These are phyloP conservation scores for Adansonia digitata DNA, from an alignment of 345 rosid genomes.

Conservation along the genomic window DNA sequence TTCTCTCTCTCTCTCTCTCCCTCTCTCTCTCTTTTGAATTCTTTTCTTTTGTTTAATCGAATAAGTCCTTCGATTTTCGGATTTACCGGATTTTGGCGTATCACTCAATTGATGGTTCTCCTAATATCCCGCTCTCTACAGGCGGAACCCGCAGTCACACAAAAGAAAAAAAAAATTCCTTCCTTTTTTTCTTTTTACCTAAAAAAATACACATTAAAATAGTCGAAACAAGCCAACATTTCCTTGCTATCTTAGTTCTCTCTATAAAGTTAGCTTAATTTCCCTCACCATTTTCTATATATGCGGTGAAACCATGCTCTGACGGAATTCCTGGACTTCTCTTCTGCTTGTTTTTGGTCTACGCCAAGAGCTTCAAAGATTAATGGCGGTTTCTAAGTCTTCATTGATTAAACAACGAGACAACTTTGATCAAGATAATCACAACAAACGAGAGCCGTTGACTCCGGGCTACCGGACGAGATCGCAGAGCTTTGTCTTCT, in stretches of 20 bases:
- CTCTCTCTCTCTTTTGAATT: no score
- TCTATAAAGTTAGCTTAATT: neutral
- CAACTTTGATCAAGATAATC: neutral
- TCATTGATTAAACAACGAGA: neutral
- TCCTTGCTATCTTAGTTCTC: no score
- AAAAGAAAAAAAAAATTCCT: no score
- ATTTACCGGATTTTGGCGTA: slow-evolving; percentile 19
- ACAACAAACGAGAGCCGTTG: slow-evolving; percentile 31
- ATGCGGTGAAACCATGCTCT: neutral
- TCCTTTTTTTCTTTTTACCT: neutral
- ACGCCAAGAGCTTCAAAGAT: neutral
- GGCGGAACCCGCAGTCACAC: neutral
- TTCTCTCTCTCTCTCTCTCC: no score
- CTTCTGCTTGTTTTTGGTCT: neutral
- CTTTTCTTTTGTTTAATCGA: neutral
- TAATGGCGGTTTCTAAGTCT: slow-evolving; percentile 9
- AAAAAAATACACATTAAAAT: neutral
- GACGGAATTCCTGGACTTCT: neutral
- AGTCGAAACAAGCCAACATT: neutral
- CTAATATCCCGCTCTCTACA: slow-evolving; percentile 13
- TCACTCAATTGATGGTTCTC: slow-evolving; percentile 13
- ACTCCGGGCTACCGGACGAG: slow-evolving; percentile 73
- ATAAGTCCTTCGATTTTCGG: slow-evolving; percentile 16
- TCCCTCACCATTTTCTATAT: neutral
- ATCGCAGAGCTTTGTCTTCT: slow-evolving; percentile 62